A percentile compares a stretch with the other conserved stretches of the same genome.
Evolutionary conservation across 345 rosid genomes (phyloP).

Genomic region (Aquilaria yunnanensis): DNA sequence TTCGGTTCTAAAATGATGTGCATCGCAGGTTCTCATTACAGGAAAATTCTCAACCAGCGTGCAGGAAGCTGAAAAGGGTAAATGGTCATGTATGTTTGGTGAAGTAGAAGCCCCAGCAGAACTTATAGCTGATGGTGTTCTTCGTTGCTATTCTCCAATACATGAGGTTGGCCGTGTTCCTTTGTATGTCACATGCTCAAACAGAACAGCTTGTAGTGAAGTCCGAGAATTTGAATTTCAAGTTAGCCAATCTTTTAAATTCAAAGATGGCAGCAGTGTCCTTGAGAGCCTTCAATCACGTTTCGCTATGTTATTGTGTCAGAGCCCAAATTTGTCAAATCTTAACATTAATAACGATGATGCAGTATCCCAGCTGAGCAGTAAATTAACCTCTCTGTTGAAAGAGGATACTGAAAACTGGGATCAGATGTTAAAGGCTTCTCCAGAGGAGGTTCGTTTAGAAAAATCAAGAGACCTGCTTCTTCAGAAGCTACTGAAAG

Average conservation of each 20-base stretch:
- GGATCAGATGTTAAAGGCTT: slow-evolving; percentile 44
- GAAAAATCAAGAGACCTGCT: slow-evolving; percentile 46
- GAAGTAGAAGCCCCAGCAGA: slow-evolving; percentile 96
- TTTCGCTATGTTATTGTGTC: slow-evolving; percentile 53
- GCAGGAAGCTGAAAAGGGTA: slow-evolving; percentile 43
- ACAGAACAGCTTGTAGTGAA: slow-evolving; percentile 93
- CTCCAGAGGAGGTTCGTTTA: slow-evolving; percentile 28
- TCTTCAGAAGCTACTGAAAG: slow-evolving; percentile 67
- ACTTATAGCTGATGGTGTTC: slow-evolving; percentile 71
- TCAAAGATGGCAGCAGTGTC: slow-evolving; percentile 18
- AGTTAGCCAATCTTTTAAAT: slow-evolving; percentile 25
- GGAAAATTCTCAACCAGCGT: slow-evolving; percentile 64
- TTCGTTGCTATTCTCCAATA: slow-evolving; percentile 58
- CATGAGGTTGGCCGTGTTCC: slow-evolving; percentile 80
- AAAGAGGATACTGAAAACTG: slow-evolving; percentile 50
- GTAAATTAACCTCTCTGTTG: slow-evolving; percentile 55
- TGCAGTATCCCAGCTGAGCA: slow-evolving; percentile 46
- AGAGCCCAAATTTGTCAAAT: slow-evolving; percentile 17
- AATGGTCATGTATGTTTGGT: slow-evolving; percentile 98
- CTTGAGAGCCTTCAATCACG: slow-evolving; percentile 45
- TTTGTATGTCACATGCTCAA: slow-evolving; percentile 85
- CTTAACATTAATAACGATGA: slow-evolving; percentile 15
- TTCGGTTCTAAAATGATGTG: background rate
- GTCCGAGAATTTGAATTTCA: slow-evolving; percentile 90
- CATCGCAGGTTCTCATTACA: slow-evolving; percentile 53